phyloP scores from a whole-genome alignment of 73 alveolate genomes.

The Tetrahymena malaccensis region DNA sequence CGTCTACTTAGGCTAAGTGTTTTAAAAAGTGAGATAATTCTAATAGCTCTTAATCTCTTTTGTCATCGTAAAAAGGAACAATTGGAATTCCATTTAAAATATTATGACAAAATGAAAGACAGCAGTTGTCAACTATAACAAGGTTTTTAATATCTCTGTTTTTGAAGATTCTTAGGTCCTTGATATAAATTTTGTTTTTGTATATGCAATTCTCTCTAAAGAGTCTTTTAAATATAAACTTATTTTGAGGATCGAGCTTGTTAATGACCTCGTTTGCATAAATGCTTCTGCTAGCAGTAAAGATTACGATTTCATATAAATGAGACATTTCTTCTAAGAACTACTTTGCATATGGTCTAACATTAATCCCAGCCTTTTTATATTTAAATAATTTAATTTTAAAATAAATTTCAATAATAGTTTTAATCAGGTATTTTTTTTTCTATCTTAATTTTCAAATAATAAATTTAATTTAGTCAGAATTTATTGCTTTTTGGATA shows the following conservation, averaged over 20 bases:
- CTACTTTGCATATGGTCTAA: not conserved
- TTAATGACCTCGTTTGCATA: conserved; percentile 1
- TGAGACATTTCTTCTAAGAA: not conserved
- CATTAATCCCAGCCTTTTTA: not conserved
- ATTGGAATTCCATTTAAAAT: not conserved
- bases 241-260: not conserved
- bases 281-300: not conserved
- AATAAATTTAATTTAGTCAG: not conserved
- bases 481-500: not conserved
- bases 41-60: not conserved
- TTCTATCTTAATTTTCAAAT: not conserved
- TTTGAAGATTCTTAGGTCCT: not conserved
- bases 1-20: not conserved
- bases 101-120: not conserved
- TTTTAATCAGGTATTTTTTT: not conserved
- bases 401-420: not conserved
- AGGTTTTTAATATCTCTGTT: not conserved
- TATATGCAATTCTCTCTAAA: not conserved
- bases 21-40: not conserved
- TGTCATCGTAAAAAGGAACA: not conserved
- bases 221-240: not conserved
- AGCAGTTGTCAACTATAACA: not conserved
- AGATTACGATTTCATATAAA: not conserved
- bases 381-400: not conserved
- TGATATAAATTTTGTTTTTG: not conserved